Conservation (phyloP, 2,329 filamentous ascomycete genomes). For the Aspergillus ochraceus region DNA sequence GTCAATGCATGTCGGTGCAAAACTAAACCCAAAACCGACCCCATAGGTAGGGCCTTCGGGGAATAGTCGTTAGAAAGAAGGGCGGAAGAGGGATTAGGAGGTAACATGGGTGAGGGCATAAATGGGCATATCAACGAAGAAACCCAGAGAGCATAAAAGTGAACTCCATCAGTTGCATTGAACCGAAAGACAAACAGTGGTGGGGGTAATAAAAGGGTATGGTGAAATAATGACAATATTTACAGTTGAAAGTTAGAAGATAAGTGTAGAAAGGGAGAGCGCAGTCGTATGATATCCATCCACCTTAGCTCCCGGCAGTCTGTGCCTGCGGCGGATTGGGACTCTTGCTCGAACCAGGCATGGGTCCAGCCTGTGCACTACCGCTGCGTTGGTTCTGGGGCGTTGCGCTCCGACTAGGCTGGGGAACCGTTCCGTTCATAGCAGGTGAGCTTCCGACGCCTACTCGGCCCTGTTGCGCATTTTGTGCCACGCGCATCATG, state of each 20-base stretch:
- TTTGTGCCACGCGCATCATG: constrained; percentile 54
- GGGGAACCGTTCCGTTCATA: constrained; percentile 44
- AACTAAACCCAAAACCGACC: not conserved
- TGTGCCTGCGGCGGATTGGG: constrained; percentile 44
- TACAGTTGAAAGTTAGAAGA: constrained; percentile 21
- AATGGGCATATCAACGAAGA: not conserved
- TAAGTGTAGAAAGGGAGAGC: constrained; percentile 24
- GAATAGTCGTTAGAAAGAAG: not conserved
- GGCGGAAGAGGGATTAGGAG: not conserved
- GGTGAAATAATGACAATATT: constrained; percentile 11
- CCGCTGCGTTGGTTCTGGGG: constrained; percentile 48
- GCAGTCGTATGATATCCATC: constrained; percentile 12
- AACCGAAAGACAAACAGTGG: not conserved
- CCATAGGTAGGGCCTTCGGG: not conserved
- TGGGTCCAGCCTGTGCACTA: constrained; percentile 41
- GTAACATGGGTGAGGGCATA: not conserved
- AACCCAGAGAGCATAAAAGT: not conserved
- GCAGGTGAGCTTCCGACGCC: constrained; percentile 44
- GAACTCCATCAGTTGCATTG: not conserved
- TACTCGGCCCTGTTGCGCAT: constrained; percentile 42
- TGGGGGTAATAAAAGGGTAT: not conserved
- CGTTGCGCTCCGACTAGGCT: constrained; percentile 47
- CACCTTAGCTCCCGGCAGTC: constrained; percentile 40
- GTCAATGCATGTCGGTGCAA: not conserved
- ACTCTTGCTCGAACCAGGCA: constrained; percentile 41